phyloP scores from a whole-genome alignment of 1,139 yeast species.

The Wickerhamomyces sp. region DNA sequence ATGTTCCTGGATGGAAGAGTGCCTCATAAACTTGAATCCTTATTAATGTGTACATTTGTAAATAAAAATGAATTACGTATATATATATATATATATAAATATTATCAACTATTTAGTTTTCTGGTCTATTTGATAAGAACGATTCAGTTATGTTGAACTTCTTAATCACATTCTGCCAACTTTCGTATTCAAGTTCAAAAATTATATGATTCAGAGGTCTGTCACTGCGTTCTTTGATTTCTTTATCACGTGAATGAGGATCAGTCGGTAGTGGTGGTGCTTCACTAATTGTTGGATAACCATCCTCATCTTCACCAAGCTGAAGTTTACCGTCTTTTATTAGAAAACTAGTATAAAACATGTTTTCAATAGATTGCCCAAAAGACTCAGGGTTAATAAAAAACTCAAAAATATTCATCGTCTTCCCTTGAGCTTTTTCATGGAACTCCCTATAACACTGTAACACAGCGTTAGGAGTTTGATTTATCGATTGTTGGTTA shows the following conservation, averaged over 20 bases:
- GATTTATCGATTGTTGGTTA: constrained; percentile 45
- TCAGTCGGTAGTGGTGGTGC: constrained; percentile 27
- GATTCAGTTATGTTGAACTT: constrained; percentile 49
- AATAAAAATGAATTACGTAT: too few species aligned
- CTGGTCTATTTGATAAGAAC: constrained; percentile 42
- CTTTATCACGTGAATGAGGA: constrained; percentile 23
- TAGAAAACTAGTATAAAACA: constrained; percentile 77
- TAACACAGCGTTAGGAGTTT: constrained; percentile 58
- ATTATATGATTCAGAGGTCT: constrained; percentile 54
- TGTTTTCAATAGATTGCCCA: constrained; percentile 75
- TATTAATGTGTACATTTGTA: too few species aligned
- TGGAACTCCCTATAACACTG: constrained; percentile 38
- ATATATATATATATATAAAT: too few species aligned
- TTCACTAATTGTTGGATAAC: constrained; percentile 39
- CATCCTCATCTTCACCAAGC: constrained; percentile 47
- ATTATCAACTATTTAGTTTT: too few species aligned
- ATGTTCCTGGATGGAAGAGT: constrained; percentile 53
- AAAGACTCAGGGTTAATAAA: constrained; percentile 74
- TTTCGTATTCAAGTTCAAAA: constrained; percentile 59
- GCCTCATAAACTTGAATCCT: too few species aligned
- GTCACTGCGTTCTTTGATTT: constrained; percentile 26
- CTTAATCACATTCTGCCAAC: constrained; percentile 56
- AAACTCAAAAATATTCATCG: constrained; percentile 59
- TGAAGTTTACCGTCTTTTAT: constrained; percentile 66
- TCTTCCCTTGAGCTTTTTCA: constrained; percentile 30